These are phyloP conservation scores for Sistotremastrum niveocremeum DNA, from an alignment of 768 basidiomycete genomes.

Conservation along the genomic window DNA sequence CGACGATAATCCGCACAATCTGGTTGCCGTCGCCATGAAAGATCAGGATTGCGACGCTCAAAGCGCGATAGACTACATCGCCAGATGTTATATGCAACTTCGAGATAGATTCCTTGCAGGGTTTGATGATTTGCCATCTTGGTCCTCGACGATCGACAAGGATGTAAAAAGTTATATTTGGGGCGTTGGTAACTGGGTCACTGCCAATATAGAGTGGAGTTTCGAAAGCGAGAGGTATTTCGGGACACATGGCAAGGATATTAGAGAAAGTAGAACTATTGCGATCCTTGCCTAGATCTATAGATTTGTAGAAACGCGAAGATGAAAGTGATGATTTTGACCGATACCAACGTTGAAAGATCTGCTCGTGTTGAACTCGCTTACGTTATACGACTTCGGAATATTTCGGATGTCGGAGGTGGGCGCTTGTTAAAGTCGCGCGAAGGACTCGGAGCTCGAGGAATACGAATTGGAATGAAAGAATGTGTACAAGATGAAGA, in stretches of 20 bases:
- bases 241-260: conserved; percentile 28
- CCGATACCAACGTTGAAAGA: too few relatives aligned
- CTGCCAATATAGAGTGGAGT: conserved; percentile 36
- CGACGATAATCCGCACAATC: conserved; percentile 38
- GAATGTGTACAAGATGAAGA: not conserved
- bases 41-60: conserved; percentile 25
- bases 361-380: too few relatives aligned
- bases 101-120: conserved; percentile 24
- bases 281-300: too few relatives aligned
- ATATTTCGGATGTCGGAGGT: too few relatives aligned
- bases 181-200: conserved; percentile 39
- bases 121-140: conserved; percentile 26
- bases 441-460: too few relatives aligned
- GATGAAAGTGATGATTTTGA: too few relatives aligned
- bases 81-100: conserved; percentile 21
- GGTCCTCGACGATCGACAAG: conserved; percentile 26
- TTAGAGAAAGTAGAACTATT: conserved; percentile 17
- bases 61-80: conserved; percentile 26
- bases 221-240: conserved; percentile 56
- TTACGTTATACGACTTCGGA: too few relatives aligned
- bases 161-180: conserved; percentile 29
- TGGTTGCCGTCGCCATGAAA: conserved; percentile 39
- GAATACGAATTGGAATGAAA: too few relatives aligned
- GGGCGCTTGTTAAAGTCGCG: too few relatives aligned
- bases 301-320: too few relatives aligned